These are phyloP conservation scores for Arabidopsis hybrid DNA, from an alignment of 441 rosid species.

Conservation along the genomic window DNA sequence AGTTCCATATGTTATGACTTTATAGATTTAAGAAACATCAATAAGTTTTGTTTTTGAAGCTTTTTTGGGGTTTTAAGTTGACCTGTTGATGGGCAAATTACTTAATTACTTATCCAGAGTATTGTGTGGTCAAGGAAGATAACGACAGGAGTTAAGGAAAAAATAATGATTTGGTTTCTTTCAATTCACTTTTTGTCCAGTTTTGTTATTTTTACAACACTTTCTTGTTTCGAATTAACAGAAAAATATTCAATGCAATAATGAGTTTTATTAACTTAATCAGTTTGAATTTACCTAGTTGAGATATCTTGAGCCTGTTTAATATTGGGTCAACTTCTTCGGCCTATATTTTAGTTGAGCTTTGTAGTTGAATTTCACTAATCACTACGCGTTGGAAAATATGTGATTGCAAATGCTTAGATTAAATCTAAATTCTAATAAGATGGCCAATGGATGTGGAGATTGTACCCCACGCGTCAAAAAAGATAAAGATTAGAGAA, in stretches of 20 bases:
- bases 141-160: background rate
- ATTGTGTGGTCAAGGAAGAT: background rate
- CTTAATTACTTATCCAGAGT: background rate
- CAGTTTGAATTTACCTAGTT: background rate
- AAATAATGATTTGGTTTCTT: slow-evolving; percentile 25
- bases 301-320: background rate
- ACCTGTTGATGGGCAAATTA: background rate
- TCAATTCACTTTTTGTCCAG: background rate
- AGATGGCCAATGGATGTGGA: slow-evolving; percentile 13
- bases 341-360: background rate
- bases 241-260: background rate
- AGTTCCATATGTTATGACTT: background rate
- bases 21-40: background rate
- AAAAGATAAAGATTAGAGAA: slow-evolving; percentile 36
- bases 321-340: background rate
- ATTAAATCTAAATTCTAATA: slow-evolving; percentile 8
- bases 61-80: background rate
- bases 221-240: background rate
- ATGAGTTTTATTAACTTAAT: slow-evolving; percentile 3
- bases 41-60: background rate
- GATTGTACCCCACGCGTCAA: slow-evolving; percentile 26
- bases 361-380: background rate
- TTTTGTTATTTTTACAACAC: slow-evolving; percentile 3
- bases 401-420: slow-evolving; percentile 2
- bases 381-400: too few relatives aligned